Evolutionary conservation across 768 basidiomycete species (phyloP).

Genomic region (Auricularia auricula-judae): DNA sequence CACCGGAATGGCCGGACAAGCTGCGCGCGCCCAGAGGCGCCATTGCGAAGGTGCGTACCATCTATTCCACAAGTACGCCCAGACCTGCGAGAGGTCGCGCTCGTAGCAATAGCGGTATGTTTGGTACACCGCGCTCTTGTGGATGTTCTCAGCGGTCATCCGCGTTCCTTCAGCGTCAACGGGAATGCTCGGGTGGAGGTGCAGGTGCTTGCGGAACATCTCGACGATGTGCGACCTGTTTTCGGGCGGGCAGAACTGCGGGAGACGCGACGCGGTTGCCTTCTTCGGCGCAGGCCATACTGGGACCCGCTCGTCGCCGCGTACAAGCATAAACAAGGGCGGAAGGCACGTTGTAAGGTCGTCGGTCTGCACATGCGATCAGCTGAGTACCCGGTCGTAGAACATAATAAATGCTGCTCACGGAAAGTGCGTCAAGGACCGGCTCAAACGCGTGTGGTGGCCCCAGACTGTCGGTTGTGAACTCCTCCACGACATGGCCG

Average conservation of each 20-base stretch:
- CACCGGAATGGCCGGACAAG: neutral
- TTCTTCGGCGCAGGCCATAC: constrained; percentile 12
- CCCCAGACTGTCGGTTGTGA: constrained; percentile 7
- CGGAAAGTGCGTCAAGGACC: neutral
- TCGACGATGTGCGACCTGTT: constrained; percentile 7
- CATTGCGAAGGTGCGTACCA: constrained; percentile 20
- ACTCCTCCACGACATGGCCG: constrained; percentile 9
- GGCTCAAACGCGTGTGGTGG: neutral
- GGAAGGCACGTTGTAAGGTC: constrained; percentile 6
- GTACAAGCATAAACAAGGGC: constrained; percentile 10
- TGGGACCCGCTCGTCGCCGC: constrained; percentile 6
- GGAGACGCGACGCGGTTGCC: neutral
- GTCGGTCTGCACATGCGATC: neutral
- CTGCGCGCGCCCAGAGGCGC: constrained; percentile 13
- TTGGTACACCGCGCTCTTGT: constrained; percentile 9
- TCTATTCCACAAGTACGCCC: constrained; percentile 21
- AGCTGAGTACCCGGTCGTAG: neutral
- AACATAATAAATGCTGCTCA: neutral
- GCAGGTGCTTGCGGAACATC: constrained; percentile 12
- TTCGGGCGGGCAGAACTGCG: constrained; percentile 12
- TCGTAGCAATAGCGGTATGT: constrained; percentile 16
- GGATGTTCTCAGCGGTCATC: neutral
- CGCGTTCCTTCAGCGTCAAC: constrained; percentile 1
- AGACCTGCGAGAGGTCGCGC: constrained; percentile 16
- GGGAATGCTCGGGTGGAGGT: constrained; percentile 13